phyloP scores from a whole-genome alignment of 2,329 filamentous ascomycete species.

The Lecanicillium sp. region DNA sequence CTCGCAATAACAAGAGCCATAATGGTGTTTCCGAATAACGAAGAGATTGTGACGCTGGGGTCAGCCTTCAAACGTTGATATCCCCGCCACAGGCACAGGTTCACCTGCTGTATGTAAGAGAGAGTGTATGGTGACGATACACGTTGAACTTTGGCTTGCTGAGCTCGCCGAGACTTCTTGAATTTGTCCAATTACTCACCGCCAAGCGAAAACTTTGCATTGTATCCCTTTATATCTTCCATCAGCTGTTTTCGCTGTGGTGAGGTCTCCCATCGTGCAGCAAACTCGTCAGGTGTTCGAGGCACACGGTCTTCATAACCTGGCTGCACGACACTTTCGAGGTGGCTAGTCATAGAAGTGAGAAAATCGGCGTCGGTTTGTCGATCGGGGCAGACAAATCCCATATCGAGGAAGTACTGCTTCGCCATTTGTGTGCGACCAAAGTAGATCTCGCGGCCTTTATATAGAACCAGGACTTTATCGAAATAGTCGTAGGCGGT shows the following conservation, averaged over 20 bases:
- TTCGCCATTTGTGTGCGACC: slow-evolving; percentile 52
- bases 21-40: slow-evolving; percentile 62
- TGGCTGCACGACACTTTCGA: slow-evolving; percentile 19
- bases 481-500: slow-evolving; percentile 51
- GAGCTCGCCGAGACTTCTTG: background rate
- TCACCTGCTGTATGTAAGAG: slow-evolving; percentile 25
- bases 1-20: slow-evolving; percentile 72
- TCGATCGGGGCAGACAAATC: slow-evolving; percentile 47
- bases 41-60: slow-evolving; percentile 52
- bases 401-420: slow-evolving; percentile 55
- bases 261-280: slow-evolving; percentile 18
- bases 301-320: slow-evolving; percentile 21
- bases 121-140: background rate
- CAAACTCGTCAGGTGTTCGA: slow-evolving; percentile 23
- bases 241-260: slow-evolving; percentile 13
- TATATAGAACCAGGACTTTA: slow-evolving; percentile 58
- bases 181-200: slow-evolving; percentile 4
- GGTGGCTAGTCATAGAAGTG: slow-evolving; percentile 40
- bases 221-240: slow-evolving; percentile 18
- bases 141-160: background rate
- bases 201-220: slow-evolving; percentile 1
- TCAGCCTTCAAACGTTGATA: slow-evolving; percentile 47
- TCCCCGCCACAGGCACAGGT: slow-evolving; percentile 3
- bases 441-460: slow-evolving; percentile 60
- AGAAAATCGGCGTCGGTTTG: slow-evolving; percentile 69